phyloP scores from a whole-genome alignment of 2,329 filamentous ascomycete genomes.

The Dryadomyces quercus-mongolicae region DNA sequence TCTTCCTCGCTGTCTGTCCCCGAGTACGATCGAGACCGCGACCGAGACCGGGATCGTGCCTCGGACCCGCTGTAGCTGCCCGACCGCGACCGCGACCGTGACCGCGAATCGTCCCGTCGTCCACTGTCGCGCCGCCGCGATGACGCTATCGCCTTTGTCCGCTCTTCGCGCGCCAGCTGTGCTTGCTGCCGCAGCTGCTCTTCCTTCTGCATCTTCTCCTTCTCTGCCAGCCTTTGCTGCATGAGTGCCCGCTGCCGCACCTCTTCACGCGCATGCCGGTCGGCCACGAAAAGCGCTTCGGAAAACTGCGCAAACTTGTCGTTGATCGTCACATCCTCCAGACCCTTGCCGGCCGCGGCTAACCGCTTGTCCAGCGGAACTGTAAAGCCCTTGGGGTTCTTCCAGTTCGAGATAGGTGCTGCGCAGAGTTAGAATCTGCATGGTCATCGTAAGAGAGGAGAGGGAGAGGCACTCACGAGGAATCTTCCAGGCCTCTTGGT shows the following conservation, averaged over 20 bases:
- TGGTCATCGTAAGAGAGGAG: too few relatives aligned
- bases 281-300: constrained; percentile 87
- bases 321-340: constrained; percentile 93
- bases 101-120: constrained; percentile 5
- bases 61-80: constrained; percentile 15
- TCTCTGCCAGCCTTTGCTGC: constrained; percentile 93
- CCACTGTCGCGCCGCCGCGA: constrained; percentile 12
- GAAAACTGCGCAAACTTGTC: constrained; percentile 97
- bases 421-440: constrained; percentile 19
- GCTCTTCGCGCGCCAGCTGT: constrained; percentile 82
- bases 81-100: constrained; percentile 25
- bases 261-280: constrained; percentile 89
- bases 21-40: constrained; percentile 29
- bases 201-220: constrained; percentile 90
- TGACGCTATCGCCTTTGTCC: constrained; percentile 34
- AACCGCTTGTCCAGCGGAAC: constrained; percentile 91
- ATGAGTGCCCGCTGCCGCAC: constrained; percentile 85
- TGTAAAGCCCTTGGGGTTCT: constrained; percentile 97
- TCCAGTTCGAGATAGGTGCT: constrained; percentile 90
- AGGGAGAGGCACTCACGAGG: constrained; percentile 27
- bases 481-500: constrained; percentile 92
- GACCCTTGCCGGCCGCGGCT: constrained; percentile 79
- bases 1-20: constrained; percentile 48
- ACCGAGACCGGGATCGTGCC: constrained; percentile 35
- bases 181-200: constrained; percentile 80